phyloP scores from a whole-genome alignment of 2,329 filamentous ascomycete species.

The Dactylellina sp. region DNA sequence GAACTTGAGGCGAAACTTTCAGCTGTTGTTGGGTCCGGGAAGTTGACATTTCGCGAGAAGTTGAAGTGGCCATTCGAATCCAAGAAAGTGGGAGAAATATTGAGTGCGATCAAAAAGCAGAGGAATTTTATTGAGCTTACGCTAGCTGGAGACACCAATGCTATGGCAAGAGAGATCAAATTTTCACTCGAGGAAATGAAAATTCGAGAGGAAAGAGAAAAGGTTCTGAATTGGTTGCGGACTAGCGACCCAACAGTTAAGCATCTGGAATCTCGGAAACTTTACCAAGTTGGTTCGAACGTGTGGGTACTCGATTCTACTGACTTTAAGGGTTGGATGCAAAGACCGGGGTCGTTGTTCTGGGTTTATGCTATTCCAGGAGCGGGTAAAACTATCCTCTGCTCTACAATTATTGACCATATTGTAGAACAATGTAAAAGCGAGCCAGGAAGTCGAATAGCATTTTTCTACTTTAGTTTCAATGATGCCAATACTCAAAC shows the following conservation, averaged over 20 bases:
- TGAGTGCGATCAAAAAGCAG: conserved; percentile 24
- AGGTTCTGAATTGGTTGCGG: conserved; percentile 24
- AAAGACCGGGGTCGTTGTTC: conserved; percentile 7
- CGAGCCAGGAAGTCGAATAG: conserved; percentile 17
- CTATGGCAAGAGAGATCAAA: conserved; percentile 21
- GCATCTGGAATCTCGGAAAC: conserved; percentile 57
- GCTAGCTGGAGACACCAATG: conserved; percentile 23
- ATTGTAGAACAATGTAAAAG: conserved; percentile 57
- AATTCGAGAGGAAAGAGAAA: conserved; percentile 28
- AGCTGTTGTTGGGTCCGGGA: neutral
- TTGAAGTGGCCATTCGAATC: conserved; percentile 40
- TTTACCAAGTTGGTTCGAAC: conserved; percentile 52
- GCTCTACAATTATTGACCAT: conserved; percentile 28
- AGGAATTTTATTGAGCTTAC: conserved; percentile 12
- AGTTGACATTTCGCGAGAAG: conserved; percentile 32
- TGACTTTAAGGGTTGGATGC: conserved; percentile 40
- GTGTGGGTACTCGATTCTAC: conserved; percentile 60
- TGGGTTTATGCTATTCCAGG: conserved; percentile 58
- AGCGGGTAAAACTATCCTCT: conserved; percentile 61
- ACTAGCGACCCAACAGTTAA: conserved; percentile 22
- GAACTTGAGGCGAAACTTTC: conserved; percentile 21
- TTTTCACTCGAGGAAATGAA: conserved; percentile 24
- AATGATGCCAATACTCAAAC: conserved; percentile 60
- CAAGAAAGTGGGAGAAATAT: conserved; percentile 16
- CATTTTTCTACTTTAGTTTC: conserved; percentile 58